These are phyloP conservation scores for Xylariaceae sp. DNA, from an alignment of 2,329 filamentous ascomycete genomes.

Conservation along the genomic window DNA sequence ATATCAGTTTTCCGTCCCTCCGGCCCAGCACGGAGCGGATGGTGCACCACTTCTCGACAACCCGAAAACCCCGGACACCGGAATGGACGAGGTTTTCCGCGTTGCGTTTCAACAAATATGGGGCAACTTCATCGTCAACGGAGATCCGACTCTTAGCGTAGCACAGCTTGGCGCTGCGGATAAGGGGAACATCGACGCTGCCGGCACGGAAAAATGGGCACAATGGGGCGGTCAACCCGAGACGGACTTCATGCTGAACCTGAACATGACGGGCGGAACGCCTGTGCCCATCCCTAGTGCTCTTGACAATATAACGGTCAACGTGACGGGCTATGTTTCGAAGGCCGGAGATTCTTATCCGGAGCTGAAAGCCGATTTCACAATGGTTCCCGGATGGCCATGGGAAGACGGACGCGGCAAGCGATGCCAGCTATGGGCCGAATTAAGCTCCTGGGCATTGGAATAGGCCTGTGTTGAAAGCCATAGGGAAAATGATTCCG, in stretches of 20 bases:
- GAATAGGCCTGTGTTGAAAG: constrained; percentile 4
- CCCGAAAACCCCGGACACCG: constrained; percentile 15
- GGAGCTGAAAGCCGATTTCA: constrained; percentile 29
- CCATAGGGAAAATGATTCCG: background rate
- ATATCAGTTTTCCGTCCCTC: constrained; percentile 45
- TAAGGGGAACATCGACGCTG: constrained; percentile 28
- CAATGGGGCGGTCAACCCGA: constrained; percentile 31
- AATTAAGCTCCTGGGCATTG: constrained; percentile 19
- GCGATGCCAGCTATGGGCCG: constrained; percentile 43
- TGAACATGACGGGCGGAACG: constrained; percentile 43
- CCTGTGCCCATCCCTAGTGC: constrained; percentile 14
- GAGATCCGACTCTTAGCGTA: constrained; percentile 37
- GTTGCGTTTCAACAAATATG: constrained; percentile 39
- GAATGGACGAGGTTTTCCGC: constrained; percentile 26
- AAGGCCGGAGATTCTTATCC: constrained; percentile 19
- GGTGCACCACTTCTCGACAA: constrained; percentile 34
- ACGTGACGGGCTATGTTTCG: constrained; percentile 26
- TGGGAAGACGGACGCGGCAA: constrained; percentile 45
- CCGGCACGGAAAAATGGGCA: constrained; percentile 32
- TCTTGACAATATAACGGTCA: constrained; percentile 23
- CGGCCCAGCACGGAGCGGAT: constrained; percentile 38
- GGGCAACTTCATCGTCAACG: constrained; percentile 43
- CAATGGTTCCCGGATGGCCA: constrained; percentile 37
- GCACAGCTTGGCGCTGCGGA: constrained; percentile 28
- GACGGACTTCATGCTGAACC: constrained; percentile 36